These are phyloP conservation scores for Clonostachys chloroleuca DNA, from an alignment of 2,329 filamentous ascomycete genomes.

Conservation along the genomic window DNA sequence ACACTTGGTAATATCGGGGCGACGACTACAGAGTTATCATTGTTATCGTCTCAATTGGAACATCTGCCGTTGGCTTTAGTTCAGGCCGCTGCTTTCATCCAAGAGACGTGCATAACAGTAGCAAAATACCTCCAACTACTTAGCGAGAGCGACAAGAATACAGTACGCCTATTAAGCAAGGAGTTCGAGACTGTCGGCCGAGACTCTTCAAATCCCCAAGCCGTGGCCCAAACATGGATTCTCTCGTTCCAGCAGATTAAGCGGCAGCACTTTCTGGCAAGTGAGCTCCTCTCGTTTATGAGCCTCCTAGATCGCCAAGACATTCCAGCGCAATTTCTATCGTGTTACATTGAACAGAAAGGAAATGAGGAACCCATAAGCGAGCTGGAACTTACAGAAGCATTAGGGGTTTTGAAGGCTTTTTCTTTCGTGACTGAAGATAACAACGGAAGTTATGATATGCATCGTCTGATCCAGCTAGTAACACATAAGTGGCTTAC, in stretches of 20 bases:
- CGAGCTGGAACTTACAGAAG: background rate
- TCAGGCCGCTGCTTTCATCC: background rate
- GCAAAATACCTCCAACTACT: background rate
- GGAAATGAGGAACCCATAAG: too few species aligned
- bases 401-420: slow-evolving; percentile 17
- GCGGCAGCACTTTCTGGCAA: slow-evolving; percentile 10
- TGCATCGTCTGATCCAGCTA: too few species aligned
- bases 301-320: slow-evolving; percentile 19
- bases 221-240: background rate
- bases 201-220: background rate
- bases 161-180: background rate
- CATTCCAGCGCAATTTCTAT: slow-evolving; percentile 16
- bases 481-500: slow-evolving; percentile 19
- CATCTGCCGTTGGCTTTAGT: background rate
- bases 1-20: background rate
- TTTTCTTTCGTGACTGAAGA: too few species aligned
- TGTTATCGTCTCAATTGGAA: background rate
- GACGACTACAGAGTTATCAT: background rate
- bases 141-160: background rate
- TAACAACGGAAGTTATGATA: too few species aligned
- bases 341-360: too few species aligned
- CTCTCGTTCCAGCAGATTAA: background rate
- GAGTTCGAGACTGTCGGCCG: background rate
- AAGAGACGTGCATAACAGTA: background rate
- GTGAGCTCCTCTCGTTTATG: slow-evolving; percentile 23